Conservation (phyloP, 2,329 filamentous ascomycete species). For the Fusarium sp. region DNA sequence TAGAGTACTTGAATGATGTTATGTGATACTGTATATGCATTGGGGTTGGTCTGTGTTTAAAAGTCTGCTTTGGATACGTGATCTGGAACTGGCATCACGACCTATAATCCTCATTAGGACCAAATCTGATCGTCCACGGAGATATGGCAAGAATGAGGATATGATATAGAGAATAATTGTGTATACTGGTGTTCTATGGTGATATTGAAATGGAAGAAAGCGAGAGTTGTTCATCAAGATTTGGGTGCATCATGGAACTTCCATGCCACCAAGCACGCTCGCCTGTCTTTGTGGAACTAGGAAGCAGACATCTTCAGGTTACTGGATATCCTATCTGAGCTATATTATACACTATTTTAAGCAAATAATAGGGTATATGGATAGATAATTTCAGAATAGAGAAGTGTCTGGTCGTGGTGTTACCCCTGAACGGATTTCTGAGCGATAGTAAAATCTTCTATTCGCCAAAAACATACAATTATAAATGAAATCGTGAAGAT, state of each 20-base stretch:
- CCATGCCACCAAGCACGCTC: neutral
- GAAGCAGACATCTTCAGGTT: neutral
- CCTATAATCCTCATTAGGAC: neutral
- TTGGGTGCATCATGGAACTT: neutral
- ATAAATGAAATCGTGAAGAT: neutral
- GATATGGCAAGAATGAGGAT: neutral
- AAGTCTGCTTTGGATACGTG: neutral
- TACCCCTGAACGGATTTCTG: neutral
- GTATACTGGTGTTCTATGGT: neutral
- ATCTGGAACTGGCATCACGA: neutral
- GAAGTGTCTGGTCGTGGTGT: neutral
- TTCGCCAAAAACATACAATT: neutral
- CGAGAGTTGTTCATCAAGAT: neutral
- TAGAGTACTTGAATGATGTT: neutral
- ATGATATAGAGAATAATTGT: neutral
- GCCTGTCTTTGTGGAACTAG: neutral
- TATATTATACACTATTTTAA: rapidly evolving
- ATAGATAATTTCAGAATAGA: neutral
- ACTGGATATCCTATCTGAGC: neutral
- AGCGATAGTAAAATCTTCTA: neutral
- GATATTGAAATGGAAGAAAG: neutral
- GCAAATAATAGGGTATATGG: neutral
- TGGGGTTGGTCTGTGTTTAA: neutral
- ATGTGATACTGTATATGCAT: neutral
- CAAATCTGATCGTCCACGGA: neutral